Evolutionary conservation across 306 rosid genomes (phyloP), one percentile per base, ranked within the genome.

Genomic region (Rubus idaeus): DNA sequence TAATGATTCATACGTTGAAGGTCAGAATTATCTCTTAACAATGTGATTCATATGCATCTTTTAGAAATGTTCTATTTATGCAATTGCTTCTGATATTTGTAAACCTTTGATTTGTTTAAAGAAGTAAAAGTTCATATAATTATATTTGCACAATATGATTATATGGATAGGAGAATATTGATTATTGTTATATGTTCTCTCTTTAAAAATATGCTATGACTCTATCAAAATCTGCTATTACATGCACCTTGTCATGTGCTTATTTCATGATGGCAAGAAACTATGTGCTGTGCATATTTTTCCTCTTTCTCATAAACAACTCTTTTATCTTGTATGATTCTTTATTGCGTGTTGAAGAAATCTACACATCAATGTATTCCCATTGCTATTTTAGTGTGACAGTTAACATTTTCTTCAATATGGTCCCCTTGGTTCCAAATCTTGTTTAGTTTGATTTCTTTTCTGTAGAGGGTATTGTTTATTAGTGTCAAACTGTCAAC

Each of bases 1-100:
- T 95, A 71, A 78, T 92, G 89, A 84, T 92, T 74, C 91, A 90
- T 56, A 58, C 80, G 60, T 51, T 95, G 76, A 90, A 95, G 98
- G 98, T 95, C 62, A 78, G 88, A 52, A 45, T 82, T 68, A 13
- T 60, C 11, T 74, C 20, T 51, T 37, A 68, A 17, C 41, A 49
- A 61, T 30, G 1, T 9, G 13, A 26, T 62, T 42, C 20, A 42
- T 63, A 39, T 46, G 60, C 16, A 41, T 64, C 49, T 51, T 52
- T 52, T 53, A 10, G 17, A 37, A 71, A 5, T 4, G 5, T 39
- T 71, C 35, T 35, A 37, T 37, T 52, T 39, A 35, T 52, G 63
- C 37, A 42, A 18, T 52, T 52, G 47, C 40, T 68, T 57, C 40
- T 71, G 8, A 26, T 35, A 30, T 18, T 50, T 49, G 44, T 49